Conservation (phyloP, 768 basidiomycete genomes). For the Kwoniella heveanensis region DNA sequence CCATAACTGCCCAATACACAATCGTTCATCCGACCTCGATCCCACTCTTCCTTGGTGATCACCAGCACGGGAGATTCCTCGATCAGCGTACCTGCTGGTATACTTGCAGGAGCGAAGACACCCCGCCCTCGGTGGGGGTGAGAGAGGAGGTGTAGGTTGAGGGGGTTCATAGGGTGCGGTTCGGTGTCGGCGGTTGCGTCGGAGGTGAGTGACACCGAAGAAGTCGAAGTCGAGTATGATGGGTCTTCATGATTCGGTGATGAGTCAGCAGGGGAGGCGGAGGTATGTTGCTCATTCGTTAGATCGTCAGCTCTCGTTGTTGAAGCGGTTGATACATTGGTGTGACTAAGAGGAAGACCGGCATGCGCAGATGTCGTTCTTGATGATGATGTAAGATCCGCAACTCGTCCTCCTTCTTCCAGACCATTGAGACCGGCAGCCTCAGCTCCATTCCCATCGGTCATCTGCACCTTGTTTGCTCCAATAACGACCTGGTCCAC, state of each 20-base stretch:
- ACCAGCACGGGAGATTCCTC: conserved; percentile 86
- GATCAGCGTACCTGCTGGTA: conserved; percentile 66
- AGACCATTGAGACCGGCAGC: too few species aligned
- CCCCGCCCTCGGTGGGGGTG: conserved; percentile 53
- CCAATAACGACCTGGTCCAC: too few species aligned
- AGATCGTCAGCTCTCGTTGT: too few species aligned
- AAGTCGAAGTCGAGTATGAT: too few species aligned
- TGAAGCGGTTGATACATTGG: too few species aligned
- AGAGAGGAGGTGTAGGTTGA: conserved; percentile 45
- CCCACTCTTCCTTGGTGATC: conserved; percentile 68
- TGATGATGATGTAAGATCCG: too few species aligned
- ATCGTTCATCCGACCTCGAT: conserved; percentile 43
- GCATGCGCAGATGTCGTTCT: too few species aligned
- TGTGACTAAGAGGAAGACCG: too few species aligned
- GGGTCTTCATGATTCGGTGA: not conserved
- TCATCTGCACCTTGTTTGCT: too few species aligned
- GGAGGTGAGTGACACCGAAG: not conserved
- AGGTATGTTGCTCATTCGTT: too few species aligned
- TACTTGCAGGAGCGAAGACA: conserved; percentile 61
- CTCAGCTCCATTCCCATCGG: too few species aligned
- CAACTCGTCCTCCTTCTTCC: too few species aligned
- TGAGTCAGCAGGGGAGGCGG: not conserved
- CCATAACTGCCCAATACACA: conserved; percentile 52
- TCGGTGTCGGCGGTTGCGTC: not conserved
- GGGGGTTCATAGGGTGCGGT: conserved; percentile 45